Evolutionary conservation across 345 rosid species (phyloP).

Genomic region (Punica granatum): DNA sequence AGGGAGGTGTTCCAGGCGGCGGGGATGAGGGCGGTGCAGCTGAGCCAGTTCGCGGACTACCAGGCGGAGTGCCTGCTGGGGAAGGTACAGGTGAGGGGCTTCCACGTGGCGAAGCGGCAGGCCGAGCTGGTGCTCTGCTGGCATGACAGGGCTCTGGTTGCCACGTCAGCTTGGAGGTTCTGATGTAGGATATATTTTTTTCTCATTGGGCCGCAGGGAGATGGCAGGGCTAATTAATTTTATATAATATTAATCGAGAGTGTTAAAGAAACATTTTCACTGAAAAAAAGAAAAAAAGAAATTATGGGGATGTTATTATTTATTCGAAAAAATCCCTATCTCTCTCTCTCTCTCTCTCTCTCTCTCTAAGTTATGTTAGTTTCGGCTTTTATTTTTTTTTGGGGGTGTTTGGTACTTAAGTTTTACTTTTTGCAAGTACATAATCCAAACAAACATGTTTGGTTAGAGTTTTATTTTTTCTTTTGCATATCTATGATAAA

Average conservation of each 20-base stretch:
- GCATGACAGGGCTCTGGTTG: slow-evolving; percentile 64
- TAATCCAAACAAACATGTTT: slow-evolving; percentile 1
- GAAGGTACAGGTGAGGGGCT: slow-evolving; percentile 70
- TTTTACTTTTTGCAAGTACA: not conserved
- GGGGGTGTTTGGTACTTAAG: not conserved
- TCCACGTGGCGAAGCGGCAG: slow-evolving; percentile 82
- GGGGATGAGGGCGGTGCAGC: slow-evolving; percentile 65
- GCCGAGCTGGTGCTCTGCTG: slow-evolving; percentile 91
- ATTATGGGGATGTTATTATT: no score
- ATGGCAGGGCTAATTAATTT: not conserved
- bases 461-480: not conserved
- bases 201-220: not conserved
- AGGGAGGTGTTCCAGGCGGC: slow-evolving; percentile 61
- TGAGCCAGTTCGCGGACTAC: slow-evolving; percentile 84
- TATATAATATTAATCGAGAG: no score
- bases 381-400: not conserved
- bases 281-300: no score
- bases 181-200: not conserved
- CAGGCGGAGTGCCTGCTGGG: slow-evolving; percentile 73
- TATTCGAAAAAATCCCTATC: no score
- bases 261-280: no score
- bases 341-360: no score
- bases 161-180: slow-evolving; percentile 91
- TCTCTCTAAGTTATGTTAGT: no score
- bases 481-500: not conserved